These are phyloP conservation scores for Seiridium cupressi DNA, from an alignment of 2,329 filamentous ascomycete genomes.

Conservation along the genomic window DNA sequence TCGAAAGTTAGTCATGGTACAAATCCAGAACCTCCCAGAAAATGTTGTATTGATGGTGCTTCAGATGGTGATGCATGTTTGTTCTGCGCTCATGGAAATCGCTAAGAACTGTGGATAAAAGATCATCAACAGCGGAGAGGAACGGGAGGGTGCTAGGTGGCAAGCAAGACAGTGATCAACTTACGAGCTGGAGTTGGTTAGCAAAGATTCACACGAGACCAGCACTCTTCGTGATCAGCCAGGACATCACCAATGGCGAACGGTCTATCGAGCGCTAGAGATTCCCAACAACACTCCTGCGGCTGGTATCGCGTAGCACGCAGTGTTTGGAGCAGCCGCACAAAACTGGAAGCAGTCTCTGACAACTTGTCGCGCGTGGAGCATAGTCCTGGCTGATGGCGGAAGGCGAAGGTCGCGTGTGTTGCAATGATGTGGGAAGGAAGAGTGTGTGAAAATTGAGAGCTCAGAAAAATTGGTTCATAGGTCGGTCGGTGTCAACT, in stretches of 20 bases:
- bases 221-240: too few species aligned
- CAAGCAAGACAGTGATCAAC: not conserved
- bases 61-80: slow-evolving; percentile 80
- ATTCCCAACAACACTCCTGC: not conserved
- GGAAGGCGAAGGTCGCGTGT: not conserved
- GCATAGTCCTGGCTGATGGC: not conserved
- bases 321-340: not conserved
- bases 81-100: slow-evolving; percentile 60
- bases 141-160: not conserved
- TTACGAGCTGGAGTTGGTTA: too few species aligned
- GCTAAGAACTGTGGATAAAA: slow-evolving; percentile 57
- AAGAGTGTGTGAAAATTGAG: not conserved
- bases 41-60: slow-evolving; percentile 28
- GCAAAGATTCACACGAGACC: too few species aligned
- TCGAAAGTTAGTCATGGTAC: too few species aligned
- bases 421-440: not conserved
- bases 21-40: not conserved
- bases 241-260: too few species aligned
- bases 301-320: not conserved
- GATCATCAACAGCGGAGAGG: slow-evolving; percentile 49
- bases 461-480: slow-evolving; percentile 8
- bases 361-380: not conserved
- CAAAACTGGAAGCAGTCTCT: not conserved
- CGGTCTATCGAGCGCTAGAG: not conserved
- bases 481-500: not conserved